Conservation (phyloP, 2,329 filamentous ascomycete species). For the Ophiosphaerella herpotricha region DNA sequence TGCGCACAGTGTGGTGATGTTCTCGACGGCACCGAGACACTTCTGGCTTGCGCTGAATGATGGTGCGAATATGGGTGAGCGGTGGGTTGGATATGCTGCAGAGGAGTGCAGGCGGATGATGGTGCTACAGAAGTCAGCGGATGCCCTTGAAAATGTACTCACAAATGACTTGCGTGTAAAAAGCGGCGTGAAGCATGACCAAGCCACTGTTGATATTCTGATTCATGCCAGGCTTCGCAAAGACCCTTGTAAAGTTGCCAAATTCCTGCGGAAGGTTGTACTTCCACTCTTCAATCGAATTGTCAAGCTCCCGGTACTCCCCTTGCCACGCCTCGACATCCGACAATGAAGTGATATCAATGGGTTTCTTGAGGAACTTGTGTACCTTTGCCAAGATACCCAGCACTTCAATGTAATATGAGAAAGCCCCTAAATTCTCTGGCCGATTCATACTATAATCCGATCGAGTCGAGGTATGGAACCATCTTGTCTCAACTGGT, state of each 20-base stretch:
- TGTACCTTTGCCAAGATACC: slow-evolving; percentile 88
- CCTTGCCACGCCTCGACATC: slow-evolving; percentile 91
- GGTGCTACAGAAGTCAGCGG: slow-evolving; percentile 55
- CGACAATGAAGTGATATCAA: slow-evolving; percentile 80
- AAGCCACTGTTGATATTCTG: slow-evolving; percentile 79
- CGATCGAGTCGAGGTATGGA: slow-evolving; percentile 55
- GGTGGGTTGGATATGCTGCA: slow-evolving; percentile 86
- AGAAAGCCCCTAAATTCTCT: slow-evolving; percentile 84
- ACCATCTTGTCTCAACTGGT: slow-evolving; percentile 83
- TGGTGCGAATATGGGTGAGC: slow-evolving; percentile 86
- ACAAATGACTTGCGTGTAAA: slow-evolving; percentile 69
- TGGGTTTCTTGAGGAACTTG: slow-evolving; percentile 83
- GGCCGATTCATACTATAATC: slow-evolving; percentile 71
- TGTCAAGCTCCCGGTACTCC: slow-evolving; percentile 83
- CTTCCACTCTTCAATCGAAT: slow-evolving; percentile 79
- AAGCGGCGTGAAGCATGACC: slow-evolving; percentile 90
- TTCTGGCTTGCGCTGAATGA: slow-evolving; percentile 84
- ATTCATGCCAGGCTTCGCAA: slow-evolving; percentile 62
- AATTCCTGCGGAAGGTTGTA: slow-evolving; percentile 82
- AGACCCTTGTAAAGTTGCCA: slow-evolving; percentile 79
- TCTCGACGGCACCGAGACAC: slow-evolving; percentile 74
- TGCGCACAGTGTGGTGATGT: slow-evolving; percentile 74
- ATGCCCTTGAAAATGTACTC: background rate
- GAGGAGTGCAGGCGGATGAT: slow-evolving; percentile 91
- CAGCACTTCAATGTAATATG: slow-evolving; percentile 87